A percentile compares a stretch with the other conserved stretches of the same genome.
phyloP scores from a whole-genome alignment of 1,284 basidiomycete genomes.

The Puccinia sorghi region DNA sequence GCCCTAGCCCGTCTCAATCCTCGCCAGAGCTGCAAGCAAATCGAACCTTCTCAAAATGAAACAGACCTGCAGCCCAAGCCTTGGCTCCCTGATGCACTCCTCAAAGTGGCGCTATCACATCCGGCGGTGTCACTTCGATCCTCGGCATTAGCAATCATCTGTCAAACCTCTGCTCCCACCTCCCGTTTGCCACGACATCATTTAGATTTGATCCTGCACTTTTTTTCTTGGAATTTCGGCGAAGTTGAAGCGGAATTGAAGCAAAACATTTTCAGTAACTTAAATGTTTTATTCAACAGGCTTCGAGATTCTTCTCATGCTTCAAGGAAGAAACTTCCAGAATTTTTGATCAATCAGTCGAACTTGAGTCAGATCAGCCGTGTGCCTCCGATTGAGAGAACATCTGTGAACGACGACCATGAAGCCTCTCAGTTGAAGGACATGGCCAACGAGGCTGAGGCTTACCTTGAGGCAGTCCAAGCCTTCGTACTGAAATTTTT shows the following conservation, averaged over 20 bases:
- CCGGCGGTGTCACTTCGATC: conserved; percentile 32
- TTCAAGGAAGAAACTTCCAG: conserved; percentile 24
- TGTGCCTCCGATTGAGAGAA: background rate
- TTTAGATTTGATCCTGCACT: conserved; percentile 24
- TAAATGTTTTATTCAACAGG: conserved; percentile 26
- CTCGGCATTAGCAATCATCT: conserved; percentile 32
- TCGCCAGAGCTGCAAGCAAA: background rate
- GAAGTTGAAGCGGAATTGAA: conserved; percentile 43
- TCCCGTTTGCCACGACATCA: conserved; percentile 7
- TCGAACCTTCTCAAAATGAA: background rate
- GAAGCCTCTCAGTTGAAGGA: conserved; percentile 2
- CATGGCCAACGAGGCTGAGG: background rate
- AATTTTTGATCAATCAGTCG: conserved; percentile 1
- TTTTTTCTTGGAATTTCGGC: conserved; percentile 39
- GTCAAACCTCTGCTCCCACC: conserved; percentile 15
- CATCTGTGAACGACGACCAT: background rate
- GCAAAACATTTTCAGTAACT: conserved; percentile 37
- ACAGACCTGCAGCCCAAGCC: background rate
- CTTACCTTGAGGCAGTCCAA: conserved; percentile 17
- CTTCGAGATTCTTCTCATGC: conserved; percentile 36
- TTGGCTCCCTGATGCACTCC: conserved; percentile 10
- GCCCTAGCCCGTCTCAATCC: conserved; percentile 38
- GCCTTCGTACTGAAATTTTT: conserved; percentile 25
- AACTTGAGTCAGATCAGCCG: background rate
- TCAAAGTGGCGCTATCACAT: conserved; percentile 34